Base-by-base conservation (phyloP, 352 stramenopile genomes). In the Albugo candida region DNA sequence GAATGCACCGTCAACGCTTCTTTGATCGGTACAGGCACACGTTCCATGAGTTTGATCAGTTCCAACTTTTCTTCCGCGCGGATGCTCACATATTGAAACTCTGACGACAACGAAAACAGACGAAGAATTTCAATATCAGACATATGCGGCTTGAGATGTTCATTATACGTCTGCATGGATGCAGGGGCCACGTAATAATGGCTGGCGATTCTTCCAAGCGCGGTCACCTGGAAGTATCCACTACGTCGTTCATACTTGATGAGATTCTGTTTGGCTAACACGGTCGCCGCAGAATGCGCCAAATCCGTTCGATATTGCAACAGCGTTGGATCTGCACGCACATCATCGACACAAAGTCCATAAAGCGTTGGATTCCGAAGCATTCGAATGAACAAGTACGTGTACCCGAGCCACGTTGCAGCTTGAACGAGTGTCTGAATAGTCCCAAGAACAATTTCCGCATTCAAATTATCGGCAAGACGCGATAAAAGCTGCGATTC, bases 311-410 rank as follows among this genome's bases (percentile, higher is more conserved):
- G 75, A 45, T 94, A 89, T 61, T 97, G 84, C 18, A 97, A 71
- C 37, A 99, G 61, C 5, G 74, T 92, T 10, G 88, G 87, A 56
- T 99, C 95, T 4, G 81, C 70, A 38, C 92, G 83, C 17, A 86
- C 60, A 49, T 86, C 75, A 11, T 79, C 81, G 4, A 87, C 61
- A 0, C 81, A 83, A 17, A 98, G 84, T 14, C 93, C 93, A 58
- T 99, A 99, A 21, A 98, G 60, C 17, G 60, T 75, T 14, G 96
- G 96, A 53, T 98, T 98, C 21, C 88, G 87, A 16, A 99, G 73
- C 95, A 99, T 99, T 35, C 96, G 81, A 47, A 99, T 93, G 59
- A 98, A 99, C 39, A 99, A 67, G 64, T 99, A 99, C 34, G 96
- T 98, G 71, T 99, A 99, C 13, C 94, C 94, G 10, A 99, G 70